These are phyloP conservation scores for Trichoderma orchidacearum DNA, from an alignment of 495 filamentous ascomycete genomes.

Conservation along the genomic window DNA sequence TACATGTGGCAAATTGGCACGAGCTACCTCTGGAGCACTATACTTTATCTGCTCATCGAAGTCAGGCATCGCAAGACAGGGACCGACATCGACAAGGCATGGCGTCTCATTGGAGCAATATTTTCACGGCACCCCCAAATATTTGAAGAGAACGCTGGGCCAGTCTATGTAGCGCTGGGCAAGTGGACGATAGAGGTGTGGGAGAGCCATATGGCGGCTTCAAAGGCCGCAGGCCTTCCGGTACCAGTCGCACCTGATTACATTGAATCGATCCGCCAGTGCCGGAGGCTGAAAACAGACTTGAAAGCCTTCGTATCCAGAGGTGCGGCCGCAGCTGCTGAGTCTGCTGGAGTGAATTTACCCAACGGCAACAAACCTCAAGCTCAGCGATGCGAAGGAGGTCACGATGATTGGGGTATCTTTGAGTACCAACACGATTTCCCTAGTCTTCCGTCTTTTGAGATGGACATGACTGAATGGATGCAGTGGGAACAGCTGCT, in stretches of 20 bases:
- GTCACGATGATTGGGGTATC: too few relatives aligned
- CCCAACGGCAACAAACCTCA: too few relatives aligned
- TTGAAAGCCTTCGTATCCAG: not conserved
- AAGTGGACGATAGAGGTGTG: conserved; percentile 17
- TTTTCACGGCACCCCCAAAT: conserved; percentile 14
- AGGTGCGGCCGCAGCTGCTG: too few relatives aligned
- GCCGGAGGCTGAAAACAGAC: not conserved
- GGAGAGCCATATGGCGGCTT: conserved; percentile 10
- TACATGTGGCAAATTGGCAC: conserved; percentile 19
- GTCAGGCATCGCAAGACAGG: conserved; percentile 18
- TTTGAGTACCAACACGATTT: conserved; percentile 3
- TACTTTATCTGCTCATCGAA: conserved; percentile 24
- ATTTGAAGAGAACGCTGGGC: conserved; percentile 10
- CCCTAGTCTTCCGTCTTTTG: conserved; percentile 4
- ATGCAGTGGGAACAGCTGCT: conserved; percentile 10
- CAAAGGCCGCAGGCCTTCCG: conserved; percentile 4
- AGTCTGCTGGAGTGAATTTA: too few relatives aligned
- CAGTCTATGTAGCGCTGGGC: conserved; percentile 14
- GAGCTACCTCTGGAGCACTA: conserved; percentile 22
- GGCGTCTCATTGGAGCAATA: not conserved
- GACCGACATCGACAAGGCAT: conserved; percentile 16
- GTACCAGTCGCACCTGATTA: conserved; percentile 7
- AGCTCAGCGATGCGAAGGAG: too few relatives aligned
- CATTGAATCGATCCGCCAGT: conserved; percentile 6
- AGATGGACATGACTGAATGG: conserved; percentile 8